Evolutionary conservation across 2,329 filamentous ascomycete species (phyloP).

Genomic region (Hirsutella rhossiliensis): DNA sequence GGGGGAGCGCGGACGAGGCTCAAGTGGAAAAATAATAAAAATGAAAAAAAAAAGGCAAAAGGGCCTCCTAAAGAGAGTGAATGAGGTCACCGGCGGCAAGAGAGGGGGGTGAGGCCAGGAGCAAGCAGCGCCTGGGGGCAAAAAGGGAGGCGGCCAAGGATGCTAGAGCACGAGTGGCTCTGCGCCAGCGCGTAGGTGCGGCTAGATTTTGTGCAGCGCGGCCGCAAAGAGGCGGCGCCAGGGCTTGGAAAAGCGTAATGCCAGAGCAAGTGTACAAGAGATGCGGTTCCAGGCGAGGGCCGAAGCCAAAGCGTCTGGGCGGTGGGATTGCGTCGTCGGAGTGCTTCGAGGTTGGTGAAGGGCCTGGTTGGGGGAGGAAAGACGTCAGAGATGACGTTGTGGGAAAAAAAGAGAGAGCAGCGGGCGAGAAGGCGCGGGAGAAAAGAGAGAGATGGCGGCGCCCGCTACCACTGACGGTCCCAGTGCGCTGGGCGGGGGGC

Average conservation of each 20-base stretch:
- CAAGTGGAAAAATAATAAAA: constrained; percentile 12
- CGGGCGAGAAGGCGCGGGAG: constrained; percentile 3
- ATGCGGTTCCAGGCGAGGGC: not conserved
- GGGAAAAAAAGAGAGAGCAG: constrained; percentile 14
- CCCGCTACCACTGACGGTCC: too few species aligned
- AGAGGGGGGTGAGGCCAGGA: constrained; percentile 1
- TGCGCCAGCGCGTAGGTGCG: constrained; percentile 4
- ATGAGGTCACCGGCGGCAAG: constrained; percentile 27
- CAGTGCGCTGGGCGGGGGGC: too few species aligned
- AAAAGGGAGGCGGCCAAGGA: not conserved
- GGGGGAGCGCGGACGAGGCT: constrained; percentile 7
- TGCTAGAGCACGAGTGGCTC: constrained; percentile 1
- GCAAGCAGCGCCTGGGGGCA: not conserved
- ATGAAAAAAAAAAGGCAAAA: constrained; percentile 5
- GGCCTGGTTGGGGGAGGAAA: constrained; percentile 21
- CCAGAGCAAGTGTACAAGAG: too few species aligned
- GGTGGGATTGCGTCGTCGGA: constrained; percentile 15
- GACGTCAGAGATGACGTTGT: constrained; percentile 38
- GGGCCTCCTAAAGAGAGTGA: constrained; percentile 14
- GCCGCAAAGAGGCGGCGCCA: not conserved
- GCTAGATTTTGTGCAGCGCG: not conserved
- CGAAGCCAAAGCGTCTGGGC: not conserved
- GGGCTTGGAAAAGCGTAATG: not conserved
- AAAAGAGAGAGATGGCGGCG: too few species aligned
- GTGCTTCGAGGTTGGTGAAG: constrained; percentile 22